Base-by-base conservation (phyloP, 73 alveolate genomes). In the Paramecium sexaurelia region DNA sequence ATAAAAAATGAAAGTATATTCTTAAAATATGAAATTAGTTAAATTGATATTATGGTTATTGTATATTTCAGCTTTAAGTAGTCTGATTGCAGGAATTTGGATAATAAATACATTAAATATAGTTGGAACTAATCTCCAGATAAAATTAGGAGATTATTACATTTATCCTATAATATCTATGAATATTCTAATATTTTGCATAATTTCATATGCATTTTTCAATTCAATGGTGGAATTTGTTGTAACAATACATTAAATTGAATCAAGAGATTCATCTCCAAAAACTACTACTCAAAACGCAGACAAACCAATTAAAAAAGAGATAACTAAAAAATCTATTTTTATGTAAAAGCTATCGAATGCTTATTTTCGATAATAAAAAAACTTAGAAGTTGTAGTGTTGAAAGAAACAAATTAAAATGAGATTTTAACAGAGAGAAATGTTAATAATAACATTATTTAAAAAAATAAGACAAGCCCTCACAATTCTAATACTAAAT, bases 61-160 rank as follows among this genome's bases (percentile, higher is more conserved):
- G 10, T 24, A 36, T 33, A 73, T 32, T 33, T 5, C 22, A 33
- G 33, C 22, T 33, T 27, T 35, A 36, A 36, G 66, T 32, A 36
- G 66, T n/a, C 35, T 73, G 11, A 36, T 36, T 13, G 87, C 87
- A 35, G 87, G 67, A 39, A 32, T 19, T 20, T 73, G 87, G 87
- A 73, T 73, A 73, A 7, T 73, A 15, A 73, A 73, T 73, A 73
- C 87, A 13, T 73, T 73, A 36, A 73, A 73, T 73, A 11, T n/a
- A 73, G 27, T 73, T 11, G 87, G 87, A 73, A 22, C 10, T 6
- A 19, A 33, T 33, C 3, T 73, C 17, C 6, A 33, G 27, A 20
- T 73, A 0, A 2, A 39, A 27, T 1, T 73, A 27, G 87, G 87
- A 36, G 57, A 36, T 19, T 35, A 33, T 7, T 27, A 5, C 15